These are phyloP conservation scores for Hemileia vastatrix DNA, from an alignment of 1,284 basidiomycete species.

Conservation along the genomic window DNA sequence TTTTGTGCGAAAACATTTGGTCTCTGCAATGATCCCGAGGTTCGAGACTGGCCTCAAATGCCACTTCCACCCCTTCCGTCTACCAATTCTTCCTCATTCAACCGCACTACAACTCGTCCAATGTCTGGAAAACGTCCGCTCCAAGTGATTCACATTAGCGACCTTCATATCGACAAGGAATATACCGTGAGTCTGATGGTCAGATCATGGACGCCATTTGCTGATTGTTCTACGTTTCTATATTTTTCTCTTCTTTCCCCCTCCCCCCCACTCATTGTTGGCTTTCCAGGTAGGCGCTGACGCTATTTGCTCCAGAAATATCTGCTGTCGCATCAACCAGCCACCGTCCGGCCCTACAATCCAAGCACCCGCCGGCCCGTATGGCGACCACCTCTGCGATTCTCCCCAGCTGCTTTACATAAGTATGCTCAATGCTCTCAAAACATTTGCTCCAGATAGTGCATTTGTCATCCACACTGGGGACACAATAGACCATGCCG, in stretches of 20 bases:
- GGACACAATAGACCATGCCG: constrained; percentile 52
- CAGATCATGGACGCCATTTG: not conserved
- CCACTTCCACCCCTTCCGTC: constrained; percentile 11
- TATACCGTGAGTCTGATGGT: constrained; percentile 41
- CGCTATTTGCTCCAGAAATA: constrained; percentile 53
- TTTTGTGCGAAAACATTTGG: constrained; percentile 55
- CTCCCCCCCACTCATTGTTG: not conserved
- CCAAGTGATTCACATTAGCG: constrained; percentile 37
- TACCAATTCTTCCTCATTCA: constrained; percentile 35
- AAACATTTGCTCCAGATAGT: constrained; percentile 46
- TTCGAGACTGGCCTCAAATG: constrained; percentile 26
- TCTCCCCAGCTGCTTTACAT: constrained; percentile 49
- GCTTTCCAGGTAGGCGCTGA: constrained; percentile 47
- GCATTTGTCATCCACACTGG: constrained; percentile 56
- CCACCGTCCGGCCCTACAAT: constrained; percentile 12
- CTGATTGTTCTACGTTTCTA: not conserved
- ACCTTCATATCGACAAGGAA: constrained; percentile 39
- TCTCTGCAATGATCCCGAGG: constrained; percentile 48
- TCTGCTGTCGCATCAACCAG: constrained; percentile 50
- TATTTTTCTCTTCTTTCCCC: not conserved
- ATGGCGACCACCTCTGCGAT: constrained; percentile 52
- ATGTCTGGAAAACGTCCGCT: constrained; percentile 25
- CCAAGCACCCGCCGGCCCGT: constrained; percentile 47
- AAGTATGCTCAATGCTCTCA: constrained; percentile 51
- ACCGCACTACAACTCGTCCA: not conserved